These are phyloP conservation scores for Parascedosporium putredinis DNA, from an alignment of 2,329 filamentous ascomycete genomes.

Conservation along the genomic window DNA sequence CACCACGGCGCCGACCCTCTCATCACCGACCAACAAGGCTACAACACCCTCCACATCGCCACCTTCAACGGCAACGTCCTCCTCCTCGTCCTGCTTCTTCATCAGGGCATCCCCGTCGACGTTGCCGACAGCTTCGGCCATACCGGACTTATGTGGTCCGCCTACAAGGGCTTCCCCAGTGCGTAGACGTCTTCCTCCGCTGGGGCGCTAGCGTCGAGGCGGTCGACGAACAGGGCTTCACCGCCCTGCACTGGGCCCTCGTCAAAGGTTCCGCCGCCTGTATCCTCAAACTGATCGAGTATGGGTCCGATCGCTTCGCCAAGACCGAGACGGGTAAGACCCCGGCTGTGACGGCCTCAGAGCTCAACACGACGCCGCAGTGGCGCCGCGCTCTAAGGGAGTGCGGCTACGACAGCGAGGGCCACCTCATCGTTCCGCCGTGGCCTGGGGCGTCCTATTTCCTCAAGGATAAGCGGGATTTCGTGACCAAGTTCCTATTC, in stretches of 20 bases:
- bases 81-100: conserved; percentile 76
- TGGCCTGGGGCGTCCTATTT: conserved; percentile 66
- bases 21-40: conserved; percentile 86
- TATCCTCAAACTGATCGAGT: conserved; percentile 89
- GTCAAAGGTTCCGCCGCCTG: conserved; percentile 86
- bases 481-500: conserved; percentile 81
- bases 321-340: conserved; percentile 87
- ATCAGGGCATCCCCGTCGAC: conserved; percentile 92
- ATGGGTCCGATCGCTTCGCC: conserved; percentile 86
- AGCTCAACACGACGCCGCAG: conserved; percentile 75
- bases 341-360: conserved; percentile 70
- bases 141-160: conserved; percentile 96
- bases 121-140: conserved; percentile 83
- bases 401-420: conserved; percentile 73
- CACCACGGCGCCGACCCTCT: conserved; percentile 87
- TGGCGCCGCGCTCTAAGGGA: conserved; percentile 79
- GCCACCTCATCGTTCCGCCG: conserved; percentile 55
- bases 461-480: conserved; percentile 64
- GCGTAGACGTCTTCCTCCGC: conserved; percentile 81
- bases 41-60: conserved; percentile 94
- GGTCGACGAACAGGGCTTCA: conserved; percentile 84
- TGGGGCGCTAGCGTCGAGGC: conserved; percentile 95
- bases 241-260: conserved; percentile 89
- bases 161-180: conserved; percentile 94
- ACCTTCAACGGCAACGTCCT: conserved; percentile 96